These are phyloP conservation scores for Austroboletus eburneus DNA, from an alignment of 768 basidiomycete genomes.

Conservation along the genomic window DNA sequence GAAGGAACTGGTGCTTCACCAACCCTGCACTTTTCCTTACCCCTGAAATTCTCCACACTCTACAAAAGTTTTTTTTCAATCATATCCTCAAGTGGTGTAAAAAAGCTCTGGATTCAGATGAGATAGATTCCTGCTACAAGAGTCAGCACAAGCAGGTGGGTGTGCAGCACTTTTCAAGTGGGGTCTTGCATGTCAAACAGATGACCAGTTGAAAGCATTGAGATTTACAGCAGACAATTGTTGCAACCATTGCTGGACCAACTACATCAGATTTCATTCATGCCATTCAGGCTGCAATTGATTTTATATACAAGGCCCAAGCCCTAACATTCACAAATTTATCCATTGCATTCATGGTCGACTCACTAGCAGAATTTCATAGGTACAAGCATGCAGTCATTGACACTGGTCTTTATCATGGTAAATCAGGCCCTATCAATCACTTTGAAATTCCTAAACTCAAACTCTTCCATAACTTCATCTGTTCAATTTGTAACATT, in stretches of 20 bases:
- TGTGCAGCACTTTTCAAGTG: conserved; percentile 34
- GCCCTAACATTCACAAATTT: conserved; percentile 6
- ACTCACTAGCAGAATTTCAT: conserved; percentile 10
- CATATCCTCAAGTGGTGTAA: conserved; percentile 14
- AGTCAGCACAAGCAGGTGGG: conserved; percentile 17
- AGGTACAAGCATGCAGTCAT: conserved; percentile 13
- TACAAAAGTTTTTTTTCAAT: conserved; percentile 12
- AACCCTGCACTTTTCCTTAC: conserved; percentile 33
- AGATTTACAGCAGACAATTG: conserved; percentile 34
- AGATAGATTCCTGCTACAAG: not conserved
- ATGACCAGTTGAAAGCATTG: conserved; percentile 38
- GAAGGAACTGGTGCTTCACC: conserved; percentile 33
- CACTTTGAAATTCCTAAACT: conserved; percentile 27
- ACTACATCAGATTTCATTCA: not conserved
- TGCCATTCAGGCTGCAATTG: conserved; percentile 11
- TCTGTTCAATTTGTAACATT: conserved; percentile 7
- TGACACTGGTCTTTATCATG: not conserved
- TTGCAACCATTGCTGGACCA: conserved; percentile 12
- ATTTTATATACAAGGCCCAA: conserved; percentile 28
- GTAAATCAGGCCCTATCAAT: not conserved
- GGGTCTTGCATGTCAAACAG: conserved; percentile 38
- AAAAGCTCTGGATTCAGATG: not conserved
- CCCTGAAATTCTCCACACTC: conserved; percentile 21
- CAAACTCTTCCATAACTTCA: conserved; percentile 11
- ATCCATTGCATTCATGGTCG: conserved; percentile 6